Base-by-base conservation (phyloP, 2,329 filamentous ascomycete genomes). In the Sarocladium brachiariae region DNA sequence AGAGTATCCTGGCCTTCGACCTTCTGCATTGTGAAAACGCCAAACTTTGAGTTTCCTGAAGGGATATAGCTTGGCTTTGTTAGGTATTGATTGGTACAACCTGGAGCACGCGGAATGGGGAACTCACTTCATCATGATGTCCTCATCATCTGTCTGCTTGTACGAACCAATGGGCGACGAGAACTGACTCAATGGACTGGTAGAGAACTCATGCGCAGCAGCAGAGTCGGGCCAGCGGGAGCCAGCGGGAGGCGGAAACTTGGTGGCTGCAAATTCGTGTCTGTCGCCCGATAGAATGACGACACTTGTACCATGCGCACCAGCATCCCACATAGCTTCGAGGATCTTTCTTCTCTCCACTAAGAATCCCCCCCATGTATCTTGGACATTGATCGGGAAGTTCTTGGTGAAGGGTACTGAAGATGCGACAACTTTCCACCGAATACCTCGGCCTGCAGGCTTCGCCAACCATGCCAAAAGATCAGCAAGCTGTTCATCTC, bases 321-420 rank as follows among this genome's bases (percentile, higher is more conserved):
- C 84, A 0, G 87, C 84, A 54, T 87, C 84, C 90, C 93, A 97
- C 80, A 96, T 96, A 2, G 89, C 87, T 64, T 96, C 86, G 13
- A 99, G 82, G 23, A 97, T 79, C 51, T 74, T 75, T 50, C 77
- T 80, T 14, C 93, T 84, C 71, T 99, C 93, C 46, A 76, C 71
- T 2, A 96, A 75, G 66, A 95, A 96, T 0, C 92, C 92, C 43
- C 89, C 89, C 93, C 93, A 99, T 0, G 93, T 97, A 63, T 99
- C 93, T 54, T 84, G 76, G 2, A 82, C 83, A 56, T 93, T 92
- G 56, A 96, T 81, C 21, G 83, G 86, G 92, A 93, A 99, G 67
- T 99, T 99, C 71, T 96, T 95, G 6, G 93, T 97, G 64, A 99
- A 96, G 0, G 93, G 93, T 4, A 97, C 87, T 16, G 87, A 91